Evolutionary conservation across 1,284 basidiomycete genomes (phyloP).

Genomic region (Ustilago xerochloae): DNA sequence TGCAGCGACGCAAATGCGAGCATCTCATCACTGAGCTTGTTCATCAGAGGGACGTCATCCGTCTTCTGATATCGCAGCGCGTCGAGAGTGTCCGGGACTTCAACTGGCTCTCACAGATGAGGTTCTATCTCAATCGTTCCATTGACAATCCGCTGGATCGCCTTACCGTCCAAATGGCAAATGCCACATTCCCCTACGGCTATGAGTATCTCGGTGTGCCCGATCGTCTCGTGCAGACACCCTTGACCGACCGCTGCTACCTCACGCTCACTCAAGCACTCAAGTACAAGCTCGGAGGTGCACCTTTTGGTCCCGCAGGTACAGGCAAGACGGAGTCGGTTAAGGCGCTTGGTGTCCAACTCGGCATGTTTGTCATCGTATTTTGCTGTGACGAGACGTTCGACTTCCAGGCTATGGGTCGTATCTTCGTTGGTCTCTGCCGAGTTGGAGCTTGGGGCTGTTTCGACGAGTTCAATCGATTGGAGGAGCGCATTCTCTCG

Average conservation of each 20-base stretch:
- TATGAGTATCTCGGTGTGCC: conserved; percentile 98
- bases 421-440: conserved; percentile 97
- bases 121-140: conserved; percentile 84
- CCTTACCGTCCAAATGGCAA: conserved; percentile 80
- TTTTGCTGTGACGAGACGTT: conserved; percentile 99
- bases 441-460: conserved; percentile 90
- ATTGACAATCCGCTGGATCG: conserved; percentile 82
- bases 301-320: conserved; percentile 97
- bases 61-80: conserved; percentile 79
- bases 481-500: conserved; percentile 96
- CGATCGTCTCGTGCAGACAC: conserved; percentile 96
- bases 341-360: conserved; percentile 95
- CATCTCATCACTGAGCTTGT: conserved; percentile 99
- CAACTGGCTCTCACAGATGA: conserved; percentile 97
- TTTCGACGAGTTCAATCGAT: conserved; percentile 76
- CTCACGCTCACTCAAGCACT: conserved; percentile 95
- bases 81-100: conserved; percentile 79
- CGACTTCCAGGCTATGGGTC: conserved; percentile 99
- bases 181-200: conserved; percentile 94
- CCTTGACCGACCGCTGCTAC: conserved; percentile 96
- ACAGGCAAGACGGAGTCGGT: conserved; percentile 99
- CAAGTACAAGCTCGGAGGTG: conserved; percentile 91
- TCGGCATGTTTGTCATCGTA: conserved; percentile 96
- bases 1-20: conserved; percentile 95
- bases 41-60: conserved; percentile 94